phyloP scores from a whole-genome alignment of 2,329 filamentous ascomycete genomes.

The Huntiella omanensis region DNA sequence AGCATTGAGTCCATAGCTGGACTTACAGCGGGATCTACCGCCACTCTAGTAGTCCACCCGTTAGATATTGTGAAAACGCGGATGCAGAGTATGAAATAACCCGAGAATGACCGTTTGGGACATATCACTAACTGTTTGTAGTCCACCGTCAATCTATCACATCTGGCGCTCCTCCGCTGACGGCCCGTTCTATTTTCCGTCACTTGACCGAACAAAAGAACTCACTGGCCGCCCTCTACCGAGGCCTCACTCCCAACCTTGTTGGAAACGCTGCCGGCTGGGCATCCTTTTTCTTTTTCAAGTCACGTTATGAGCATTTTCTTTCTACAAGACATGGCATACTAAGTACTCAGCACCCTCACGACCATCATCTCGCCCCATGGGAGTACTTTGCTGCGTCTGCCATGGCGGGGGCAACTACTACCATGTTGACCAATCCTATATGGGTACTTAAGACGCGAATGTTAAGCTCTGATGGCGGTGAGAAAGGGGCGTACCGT shows the following conservation, averaged over 20 bases:
- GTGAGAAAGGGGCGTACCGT: conserved; percentile 59
- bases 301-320: conserved; percentile 31
- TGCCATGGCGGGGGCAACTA: conserved; percentile 49
- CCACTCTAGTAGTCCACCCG: conserved; percentile 76
- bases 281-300: conserved; percentile 81
- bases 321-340: neutral
- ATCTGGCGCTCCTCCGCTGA: conserved; percentile 17
- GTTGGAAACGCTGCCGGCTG: conserved; percentile 80
- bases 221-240: conserved; percentile 56
- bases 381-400: conserved; percentile 69
- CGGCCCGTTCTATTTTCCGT: conserved; percentile 34
- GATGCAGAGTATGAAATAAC: conserved; percentile 50
- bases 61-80: conserved; percentile 94
- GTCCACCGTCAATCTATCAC: conserved; percentile 1
- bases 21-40: conserved; percentile 69
- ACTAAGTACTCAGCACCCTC: no score
- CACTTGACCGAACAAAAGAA: conserved; percentile 29
- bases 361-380: conserved; percentile 27
- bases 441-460: conserved; percentile 97
- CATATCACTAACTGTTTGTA: no score
- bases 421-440: conserved; percentile 74
- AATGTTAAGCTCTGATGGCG: conserved; percentile 72
- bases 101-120: no score
- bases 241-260: conserved; percentile 77
- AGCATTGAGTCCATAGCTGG: conserved; percentile 77